A percentile compares a stretch with the other conserved stretches of the same genome.
Conservation (phyloP, 2,329 filamentous ascomycete species). For the Bipolaris cookei region DNA sequence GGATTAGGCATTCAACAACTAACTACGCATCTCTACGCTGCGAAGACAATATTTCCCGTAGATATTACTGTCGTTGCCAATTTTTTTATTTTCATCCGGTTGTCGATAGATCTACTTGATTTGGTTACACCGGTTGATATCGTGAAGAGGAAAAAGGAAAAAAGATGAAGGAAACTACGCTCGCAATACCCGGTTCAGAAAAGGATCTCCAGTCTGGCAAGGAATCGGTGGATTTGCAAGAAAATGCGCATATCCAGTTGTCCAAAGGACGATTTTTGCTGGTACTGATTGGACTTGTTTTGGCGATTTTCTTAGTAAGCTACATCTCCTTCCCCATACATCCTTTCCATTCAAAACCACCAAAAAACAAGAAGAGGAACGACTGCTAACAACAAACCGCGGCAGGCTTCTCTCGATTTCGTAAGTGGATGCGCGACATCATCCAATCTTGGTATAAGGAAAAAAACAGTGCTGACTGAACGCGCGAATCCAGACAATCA, state of each 20-base stretch:
- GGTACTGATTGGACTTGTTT: conserved; percentile 2
- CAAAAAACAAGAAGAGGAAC: background rate
- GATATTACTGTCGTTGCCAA: background rate
- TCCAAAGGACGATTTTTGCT: conserved; percentile 1
- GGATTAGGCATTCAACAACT: too few species aligned
- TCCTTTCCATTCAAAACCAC: background rate
- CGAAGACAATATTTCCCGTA: too few species aligned
- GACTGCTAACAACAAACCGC: background rate
- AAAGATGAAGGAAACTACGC: background rate
- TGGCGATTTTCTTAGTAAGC: conserved; percentile 12
- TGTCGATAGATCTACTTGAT: too few species aligned
- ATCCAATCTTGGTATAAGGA: too few species aligned
- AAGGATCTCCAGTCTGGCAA: background rate
- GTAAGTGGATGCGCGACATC: background rate
- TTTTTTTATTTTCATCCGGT: background rate
- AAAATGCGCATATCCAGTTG: conserved; percentile 4
- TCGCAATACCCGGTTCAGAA: background rate
- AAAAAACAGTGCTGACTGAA: background rate
- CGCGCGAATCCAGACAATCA: conserved; percentile 12
- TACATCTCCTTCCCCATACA: background rate
- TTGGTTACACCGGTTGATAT: background rate
- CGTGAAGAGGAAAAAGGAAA: too few species aligned
- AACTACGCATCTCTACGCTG: too few species aligned
- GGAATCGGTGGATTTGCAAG: background rate
- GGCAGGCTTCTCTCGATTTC: conserved; percentile 8